Conservation (phyloP, 352 stramenopile species). For the Plasmopara halstedii region DNA sequence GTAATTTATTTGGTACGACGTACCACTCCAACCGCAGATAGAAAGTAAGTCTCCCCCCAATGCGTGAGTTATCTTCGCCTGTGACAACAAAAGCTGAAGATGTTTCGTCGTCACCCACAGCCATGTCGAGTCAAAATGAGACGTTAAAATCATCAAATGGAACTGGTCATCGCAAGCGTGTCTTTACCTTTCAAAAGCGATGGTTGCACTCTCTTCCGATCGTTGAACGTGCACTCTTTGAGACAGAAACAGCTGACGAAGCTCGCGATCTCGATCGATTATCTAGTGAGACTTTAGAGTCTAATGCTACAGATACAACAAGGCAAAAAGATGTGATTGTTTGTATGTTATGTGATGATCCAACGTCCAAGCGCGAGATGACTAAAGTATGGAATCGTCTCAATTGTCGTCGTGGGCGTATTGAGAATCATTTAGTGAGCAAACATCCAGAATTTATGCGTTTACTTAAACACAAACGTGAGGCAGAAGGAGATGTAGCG, state of each 20-base stretch:
- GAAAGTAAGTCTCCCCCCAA: neutral
- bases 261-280: constrained; percentile 18
- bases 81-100: constrained; percentile 2
- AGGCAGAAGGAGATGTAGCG: constrained; percentile 53
- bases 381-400: constrained; percentile 69
- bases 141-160: neutral
- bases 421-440: constrained; percentile 74
- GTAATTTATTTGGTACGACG: too few species aligned
- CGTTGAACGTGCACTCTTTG: constrained; percentile 52
- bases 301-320: constrained; percentile 2
- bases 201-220: constrained; percentile 77
- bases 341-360: constrained; percentile 75
- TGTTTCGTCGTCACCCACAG: neutral
- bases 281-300: neutral
- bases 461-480: constrained; percentile 69
- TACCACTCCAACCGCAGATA: too few species aligned
- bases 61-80: constrained; percentile 6
- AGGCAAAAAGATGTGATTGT: constrained; percentile 46
- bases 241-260: constrained; percentile 21
- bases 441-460: constrained; percentile 80
- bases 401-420: constrained; percentile 66
- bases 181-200: constrained; percentile 77
- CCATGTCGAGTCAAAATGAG: constrained; percentile 7
- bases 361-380: constrained; percentile 39
- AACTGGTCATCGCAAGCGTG: constrained; percentile 41